Percentiles rank a stretch among this genome's conserved stretches.
Evolutionary conservation across 2,329 filamentous ascomycete genomes (phyloP).

Genomic region (Westerdykella sp.): DNA sequence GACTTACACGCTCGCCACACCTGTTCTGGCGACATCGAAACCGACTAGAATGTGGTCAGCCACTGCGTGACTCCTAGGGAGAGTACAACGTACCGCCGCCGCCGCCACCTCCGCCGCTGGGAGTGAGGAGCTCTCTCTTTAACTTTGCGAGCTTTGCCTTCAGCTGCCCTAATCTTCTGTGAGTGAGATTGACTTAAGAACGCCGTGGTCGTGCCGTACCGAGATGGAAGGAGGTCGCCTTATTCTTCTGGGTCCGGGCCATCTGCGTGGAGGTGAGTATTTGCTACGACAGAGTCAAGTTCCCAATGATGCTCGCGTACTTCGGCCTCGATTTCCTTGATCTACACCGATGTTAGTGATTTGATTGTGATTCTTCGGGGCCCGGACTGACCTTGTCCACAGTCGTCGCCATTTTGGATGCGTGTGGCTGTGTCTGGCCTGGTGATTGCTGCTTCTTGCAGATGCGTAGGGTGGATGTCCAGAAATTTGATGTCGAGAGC

Average conservation of each 20-base stretch:
- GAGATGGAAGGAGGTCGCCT: conserved; percentile 87
- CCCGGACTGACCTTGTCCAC: conserved; percentile 74
- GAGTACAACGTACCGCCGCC: conserved; percentile 54
- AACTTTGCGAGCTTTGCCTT: conserved; percentile 98
- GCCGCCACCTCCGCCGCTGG: conserved; percentile 70
- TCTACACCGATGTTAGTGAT: conserved; percentile 49
- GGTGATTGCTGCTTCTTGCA: neutral
- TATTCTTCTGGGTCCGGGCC: conserved; percentile 96
- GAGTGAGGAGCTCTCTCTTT: conserved; percentile 90
- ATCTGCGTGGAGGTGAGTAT: conserved; percentile 53
- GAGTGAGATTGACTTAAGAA: conserved; percentile 11
- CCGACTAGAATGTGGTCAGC: conserved; percentile 48
- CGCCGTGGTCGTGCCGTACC: conserved; percentile 42
- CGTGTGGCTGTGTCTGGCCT: conserved; percentile 4
- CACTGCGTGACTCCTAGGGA: too few species aligned
- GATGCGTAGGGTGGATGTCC: conserved; percentile 3
- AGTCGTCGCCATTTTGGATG: conserved; percentile 79
- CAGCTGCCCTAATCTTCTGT: conserved; percentile 57
- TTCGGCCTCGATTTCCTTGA: conserved; percentile 95
- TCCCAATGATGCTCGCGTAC: conserved; percentile 46
- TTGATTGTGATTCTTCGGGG: conserved; percentile 6
- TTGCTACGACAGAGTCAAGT: conserved; percentile 1
- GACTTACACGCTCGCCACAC: conserved; percentile 79
- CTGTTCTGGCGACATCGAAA: conserved; percentile 96
- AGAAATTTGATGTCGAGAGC: conserved; percentile 29